Evolutionary conservation across 371 early-diverging fungal species (phyloP), one percentile per base, ranked within the genome.

Genomic region (Saksenaea oblongispora): DNA sequence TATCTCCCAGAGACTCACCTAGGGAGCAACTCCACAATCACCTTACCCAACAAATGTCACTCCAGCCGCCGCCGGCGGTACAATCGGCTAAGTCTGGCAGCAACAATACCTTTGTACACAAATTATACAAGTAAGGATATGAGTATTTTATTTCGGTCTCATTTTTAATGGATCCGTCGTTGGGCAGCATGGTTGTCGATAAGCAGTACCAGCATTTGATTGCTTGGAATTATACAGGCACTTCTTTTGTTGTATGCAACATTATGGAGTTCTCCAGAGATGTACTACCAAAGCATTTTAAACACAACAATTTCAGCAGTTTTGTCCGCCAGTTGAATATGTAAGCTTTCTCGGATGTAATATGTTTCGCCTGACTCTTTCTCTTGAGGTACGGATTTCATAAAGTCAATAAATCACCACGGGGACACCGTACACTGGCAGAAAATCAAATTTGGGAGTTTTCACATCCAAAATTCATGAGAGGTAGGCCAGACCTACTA

Each of bases 361-460:
- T 35, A 31, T 7, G 34, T 18, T 1, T 31, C 28, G 34, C 17
- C 36, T 51, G 34, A 18, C 34, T 37, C 15, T 34, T 59, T n/a
- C 13, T 31, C 28, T 79, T 31, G 31, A 72, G 72, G 72, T 87
- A 90, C 62, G 93, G 91, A 2, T 92, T 92, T 71, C 90, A 89
- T 79, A 93, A 93, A 69, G 84, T 90, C 65, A 93, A 87, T 82
- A 80, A 90, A 74, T 80, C 88, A 58, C 90, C 91, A 27, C 84
- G 92, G 35, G 93, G 93, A 0, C 87, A 88, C 62, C 84, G 90
- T 44, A 88, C 87, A 10, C 65, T 83, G 60, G 88, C 87, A 3
- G 91, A 90, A 65, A 88, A 89, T 69, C 91, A 91, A 70, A 84
- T 91, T 70, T 93, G 94, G 94, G 92, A 92, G 75, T 93, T 93